A percentile compares a stretch with the other conserved stretches of the same genome.
Evolutionary conservation across 2,329 filamentous ascomycete genomes (phyloP).

Genomic region (Aureobasidium melanogenum): DNA sequence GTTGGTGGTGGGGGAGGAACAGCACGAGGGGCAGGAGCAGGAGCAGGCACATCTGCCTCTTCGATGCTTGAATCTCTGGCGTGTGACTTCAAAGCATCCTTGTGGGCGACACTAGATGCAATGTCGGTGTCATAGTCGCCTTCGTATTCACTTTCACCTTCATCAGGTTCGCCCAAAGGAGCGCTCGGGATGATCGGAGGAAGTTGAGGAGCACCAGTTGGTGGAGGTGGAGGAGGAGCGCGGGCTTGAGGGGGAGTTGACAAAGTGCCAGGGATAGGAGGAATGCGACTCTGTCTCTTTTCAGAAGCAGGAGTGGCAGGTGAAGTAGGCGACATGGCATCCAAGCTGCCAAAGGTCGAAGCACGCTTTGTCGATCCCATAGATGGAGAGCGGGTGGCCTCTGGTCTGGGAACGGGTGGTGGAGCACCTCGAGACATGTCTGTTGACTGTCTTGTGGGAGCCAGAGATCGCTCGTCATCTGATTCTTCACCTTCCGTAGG

Average conservation of each 20-base stretch:
- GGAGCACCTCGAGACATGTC: slow-evolving; percentile 16
- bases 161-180: slow-evolving; percentile 52
- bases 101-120: slow-evolving; percentile 84
- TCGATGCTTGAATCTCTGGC: slow-evolving; percentile 64
- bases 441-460: slow-evolving; percentile 37
- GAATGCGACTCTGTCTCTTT: slow-evolving; percentile 27
- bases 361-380: slow-evolving; percentile 28
- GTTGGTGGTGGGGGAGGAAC: slow-evolving; percentile 52
- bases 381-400: slow-evolving; percentile 17
- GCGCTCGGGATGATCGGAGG: slow-evolving; percentile 16
- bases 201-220: slow-evolving; percentile 25
- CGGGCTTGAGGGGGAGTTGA: slow-evolving; percentile 26
- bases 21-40: slow-evolving; percentile 30
- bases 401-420: slow-evolving; percentile 25
- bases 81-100: slow-evolving; percentile 77
- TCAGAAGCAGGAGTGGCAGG: slow-evolving; percentile 22
- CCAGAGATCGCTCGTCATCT: slow-evolving; percentile 62
- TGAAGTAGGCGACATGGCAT: slow-evolving; percentile 25
- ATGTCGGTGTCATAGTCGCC: slow-evolving; percentile 98
- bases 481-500: slow-evolving; percentile 75
- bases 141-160: slow-evolving; percentile 87
- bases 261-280: slow-evolving; percentile 26
- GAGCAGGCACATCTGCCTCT: slow-evolving; percentile 41
- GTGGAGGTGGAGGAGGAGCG: slow-evolving; percentile 42
- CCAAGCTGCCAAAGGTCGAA: slow-evolving; percentile 33